A percentile compares a stretch with the other conserved stretches of the same genome.
Conservation (phyloP, 495 filamentous ascomycete species). For the Lasiosphaeria ovina region DNA sequence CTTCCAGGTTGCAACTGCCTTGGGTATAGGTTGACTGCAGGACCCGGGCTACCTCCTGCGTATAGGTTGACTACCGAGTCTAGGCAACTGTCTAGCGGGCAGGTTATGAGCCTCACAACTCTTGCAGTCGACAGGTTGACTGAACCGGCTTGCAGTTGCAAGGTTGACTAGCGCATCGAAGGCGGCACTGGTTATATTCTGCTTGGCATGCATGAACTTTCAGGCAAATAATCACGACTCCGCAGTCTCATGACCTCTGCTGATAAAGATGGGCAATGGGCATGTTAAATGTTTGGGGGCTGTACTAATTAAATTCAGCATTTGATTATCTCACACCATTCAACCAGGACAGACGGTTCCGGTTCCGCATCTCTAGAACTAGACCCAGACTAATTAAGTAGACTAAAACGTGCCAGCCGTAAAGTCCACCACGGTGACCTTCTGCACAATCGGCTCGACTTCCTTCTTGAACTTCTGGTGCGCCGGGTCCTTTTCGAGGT, state of each 20-base stretch:
- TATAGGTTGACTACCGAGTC: too few species aligned
- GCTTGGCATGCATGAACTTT: too few species aligned
- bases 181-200: background rate
- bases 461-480: constrained; percentile 46
- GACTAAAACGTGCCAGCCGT: background rate
- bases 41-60: too few species aligned
- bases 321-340: background rate
- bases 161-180: background rate
- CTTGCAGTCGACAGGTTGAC: background rate
- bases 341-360: background rate
- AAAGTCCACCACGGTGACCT: constrained; percentile 19
- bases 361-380: too few species aligned
- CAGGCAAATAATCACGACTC: too few species aligned
- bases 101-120: too few species aligned
- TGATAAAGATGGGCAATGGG: background rate
- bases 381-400: background rate
- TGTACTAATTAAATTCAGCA: background rate
- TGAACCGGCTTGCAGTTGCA: background rate
- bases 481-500: constrained; percentile 49
- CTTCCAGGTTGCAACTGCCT: too few species aligned
- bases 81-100: too few species aligned
- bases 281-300: background rate
- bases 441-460: constrained; percentile 36
- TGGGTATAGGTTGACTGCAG: too few species aligned
- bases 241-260: too few species aligned